These are phyloP conservation scores for Alternaria burnsii DNA, from an alignment of 2,329 filamentous ascomycete species.

Conservation along the genomic window DNA sequence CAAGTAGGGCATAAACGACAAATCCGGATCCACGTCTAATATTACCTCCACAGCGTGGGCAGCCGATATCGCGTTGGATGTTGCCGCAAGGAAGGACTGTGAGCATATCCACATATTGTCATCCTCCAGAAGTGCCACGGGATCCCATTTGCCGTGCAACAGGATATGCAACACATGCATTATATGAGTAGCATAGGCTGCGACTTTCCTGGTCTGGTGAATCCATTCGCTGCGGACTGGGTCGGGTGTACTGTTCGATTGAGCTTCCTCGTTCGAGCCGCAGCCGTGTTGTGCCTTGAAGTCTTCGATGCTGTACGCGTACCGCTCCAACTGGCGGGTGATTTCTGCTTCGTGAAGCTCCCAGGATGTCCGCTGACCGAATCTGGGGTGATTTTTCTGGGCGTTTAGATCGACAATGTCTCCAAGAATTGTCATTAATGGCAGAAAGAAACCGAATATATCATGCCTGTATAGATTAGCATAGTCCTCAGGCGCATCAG, in stretches of 20 bases:
- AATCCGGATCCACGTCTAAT: conserved; percentile 85
- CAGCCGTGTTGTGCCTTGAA: conserved; percentile 63
- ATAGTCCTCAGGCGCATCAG: not conserved
- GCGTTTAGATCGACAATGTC: conserved; percentile 92
- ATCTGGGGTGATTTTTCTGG: conserved; percentile 85
- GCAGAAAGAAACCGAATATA: conserved; percentile 91
- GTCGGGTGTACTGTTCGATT: conserved; percentile 48
- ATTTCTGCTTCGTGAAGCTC: conserved; percentile 82
- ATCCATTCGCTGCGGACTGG: conserved; percentile 71
- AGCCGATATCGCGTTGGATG: conserved; percentile 85
- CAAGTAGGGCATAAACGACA: conserved; percentile 97
- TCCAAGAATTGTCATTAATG: conserved; percentile 90
- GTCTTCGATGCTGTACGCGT: conserved; percentile 79
- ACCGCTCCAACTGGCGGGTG: conserved; percentile 78
- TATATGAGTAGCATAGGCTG: conserved; percentile 89
- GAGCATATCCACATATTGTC: conserved; percentile 94
- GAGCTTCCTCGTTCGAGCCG: conserved; percentile 46
- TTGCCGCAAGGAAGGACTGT: conserved; percentile 84
- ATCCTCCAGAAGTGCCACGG: conserved; percentile 87
- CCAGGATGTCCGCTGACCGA: conserved; percentile 78
- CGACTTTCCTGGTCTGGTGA: conserved; percentile 84
- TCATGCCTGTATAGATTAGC: conserved; percentile 62
- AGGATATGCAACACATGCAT: conserved; percentile 95
- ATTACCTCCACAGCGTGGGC: conserved; percentile 88
- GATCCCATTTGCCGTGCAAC: conserved; percentile 91